Evolutionary conservation across 2,329 filamentous ascomycete genomes (phyloP).

Genomic region (Coniochaeta pulveracea): DNA sequence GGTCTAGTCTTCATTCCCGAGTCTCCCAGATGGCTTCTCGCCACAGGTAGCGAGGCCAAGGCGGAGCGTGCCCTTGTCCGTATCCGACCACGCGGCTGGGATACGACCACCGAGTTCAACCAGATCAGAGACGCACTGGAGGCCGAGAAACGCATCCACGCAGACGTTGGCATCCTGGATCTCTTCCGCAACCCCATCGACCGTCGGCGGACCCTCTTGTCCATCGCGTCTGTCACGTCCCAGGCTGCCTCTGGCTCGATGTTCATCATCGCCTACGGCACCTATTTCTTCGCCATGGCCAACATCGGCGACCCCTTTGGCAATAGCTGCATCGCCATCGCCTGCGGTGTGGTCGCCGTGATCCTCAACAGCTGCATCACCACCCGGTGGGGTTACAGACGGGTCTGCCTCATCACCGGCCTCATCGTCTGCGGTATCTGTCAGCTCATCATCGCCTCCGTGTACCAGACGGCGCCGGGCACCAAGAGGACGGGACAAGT

Average conservation of each 20-base stretch:
- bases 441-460: slow-evolving; percentile 40
- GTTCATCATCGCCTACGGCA: slow-evolving; percentile 45
- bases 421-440: slow-evolving; percentile 39
- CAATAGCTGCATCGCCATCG: slow-evolving; percentile 42
- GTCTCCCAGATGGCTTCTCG: slow-evolving; percentile 27
- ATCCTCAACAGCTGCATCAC: slow-evolving; percentile 40
- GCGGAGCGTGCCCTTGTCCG: slow-evolving; percentile 22
- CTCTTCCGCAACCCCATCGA: slow-evolving; percentile 40
- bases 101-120: slow-evolving; percentile 20
- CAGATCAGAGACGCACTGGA: slow-evolving; percentile 26
- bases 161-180: slow-evolving; percentile 27
- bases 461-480: slow-evolving; percentile 33
- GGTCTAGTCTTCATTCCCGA: slow-evolving; percentile 27
- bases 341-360: slow-evolving; percentile 42
- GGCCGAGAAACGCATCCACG: slow-evolving; percentile 18
- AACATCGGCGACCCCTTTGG: slow-evolving; percentile 42
- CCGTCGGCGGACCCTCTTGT: slow-evolving; percentile 34
- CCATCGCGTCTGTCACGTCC: slow-evolving; percentile 33
- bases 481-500: slow-evolving; percentile 27
- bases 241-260: slow-evolving; percentile 44
- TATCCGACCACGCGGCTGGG: slow-evolving; percentile 20
- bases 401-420: slow-evolving; percentile 39
- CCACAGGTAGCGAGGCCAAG: slow-evolving; percentile 21
- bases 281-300: slow-evolving; percentile 51
- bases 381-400: slow-evolving; percentile 38